Evolutionary conservation across 225 moss, liverwort and hornwort species (phyloP), one percentile per base, ranked within the genome.

Genomic region (Asterella californica): DNA sequence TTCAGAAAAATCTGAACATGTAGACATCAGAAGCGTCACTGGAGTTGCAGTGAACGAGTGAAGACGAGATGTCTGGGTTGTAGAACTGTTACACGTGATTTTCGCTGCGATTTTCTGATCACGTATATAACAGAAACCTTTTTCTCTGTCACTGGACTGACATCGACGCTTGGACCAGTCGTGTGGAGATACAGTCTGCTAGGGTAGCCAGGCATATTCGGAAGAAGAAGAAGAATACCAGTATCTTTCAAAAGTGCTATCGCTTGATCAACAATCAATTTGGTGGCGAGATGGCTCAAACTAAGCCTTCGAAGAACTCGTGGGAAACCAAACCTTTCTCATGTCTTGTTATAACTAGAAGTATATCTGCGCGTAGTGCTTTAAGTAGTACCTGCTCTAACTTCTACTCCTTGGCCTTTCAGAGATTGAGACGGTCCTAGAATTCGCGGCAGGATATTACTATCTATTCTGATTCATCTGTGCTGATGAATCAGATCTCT

Each of bases 211-310:
- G 76, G 48, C 81, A 83, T 49, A 86, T 86, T 67, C 81, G 81
- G 9, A 86, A 83, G 66, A 86, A 83, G 81, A 81, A 79, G 61
- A 81, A 81, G 65, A 83, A 83, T 55, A 81, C 78, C 33, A 86
- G 79, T 70, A 57, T 86, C 5, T 86, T 83, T 33, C 86, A 86
- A 42, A 81, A 83, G 81, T 86, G 86, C 59, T 86, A 86, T 54
- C 78, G 81, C 32, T 75, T 86, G 10, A 86, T 86, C 74, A 86
- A 86, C 79, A 59, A 82, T 21, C 86, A 83, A 76, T 86, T 86
- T 24, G 86, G 86, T 52, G 83, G 83, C 32, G 71, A 83, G n/a
- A 86, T 86, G 83, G 79, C 83, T 10, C 86, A 86, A 76, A 65
- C 45, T 48, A 86, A 86, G 79, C 83, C 66, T 65, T 81, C 83